A percentile compares a stretch with the other conserved stretches of the same genome.
Conservation (phyloP, 2,329 filamentous ascomycete species). For the Calonectria naviculata region DNA sequence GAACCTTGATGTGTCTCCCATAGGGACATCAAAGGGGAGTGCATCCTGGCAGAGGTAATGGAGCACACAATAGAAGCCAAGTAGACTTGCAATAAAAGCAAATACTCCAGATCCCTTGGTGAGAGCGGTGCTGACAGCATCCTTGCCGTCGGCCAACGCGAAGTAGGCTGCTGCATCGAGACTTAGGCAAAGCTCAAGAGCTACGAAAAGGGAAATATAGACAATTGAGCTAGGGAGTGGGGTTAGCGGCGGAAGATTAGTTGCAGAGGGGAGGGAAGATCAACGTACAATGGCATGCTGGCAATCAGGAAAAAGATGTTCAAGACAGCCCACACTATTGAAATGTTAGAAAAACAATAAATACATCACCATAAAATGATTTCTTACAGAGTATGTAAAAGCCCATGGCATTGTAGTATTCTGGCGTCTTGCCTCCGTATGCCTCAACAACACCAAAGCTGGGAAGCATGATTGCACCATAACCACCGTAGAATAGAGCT, state of each 20-base stretch:
- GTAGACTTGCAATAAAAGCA: slow-evolving; percentile 37
- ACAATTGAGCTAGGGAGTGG: slow-evolving; percentile 33
- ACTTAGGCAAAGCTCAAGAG: slow-evolving; percentile 39
- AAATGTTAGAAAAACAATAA: background rate
- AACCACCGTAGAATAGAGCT: slow-evolving; percentile 44
- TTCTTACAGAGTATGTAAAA: slow-evolving; percentile 41
- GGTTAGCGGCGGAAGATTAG: slow-evolving; percentile 6
- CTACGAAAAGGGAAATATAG: slow-evolving; percentile 38
- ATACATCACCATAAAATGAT: accelerated
- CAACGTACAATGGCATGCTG: slow-evolving; percentile 33
- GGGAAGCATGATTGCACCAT: slow-evolving; percentile 39
- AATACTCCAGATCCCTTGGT: slow-evolving; percentile 38
- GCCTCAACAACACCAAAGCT: slow-evolving; percentile 37
- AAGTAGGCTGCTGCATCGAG: slow-evolving; percentile 39
- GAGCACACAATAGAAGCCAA: slow-evolving; percentile 39
- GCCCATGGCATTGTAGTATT: slow-evolving; percentile 43
- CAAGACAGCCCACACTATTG: slow-evolving; percentile 41
- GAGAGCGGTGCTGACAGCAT: slow-evolving; percentile 10
- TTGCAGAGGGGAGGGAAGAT: background rate
- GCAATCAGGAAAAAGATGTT: slow-evolving; percentile 42
- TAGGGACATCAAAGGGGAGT: slow-evolving; percentile 36
- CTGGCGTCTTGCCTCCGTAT: slow-evolving; percentile 38
- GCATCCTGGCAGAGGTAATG: slow-evolving; percentile 41
- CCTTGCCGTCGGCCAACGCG: slow-evolving; percentile 39
- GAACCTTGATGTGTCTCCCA: slow-evolving; percentile 33